Evolutionary conservation across 495 filamentous ascomycete genomes (phyloP), one percentile per base, ranked within the genome.

Genomic region (Recurvomyces mirabilis): DNA sequence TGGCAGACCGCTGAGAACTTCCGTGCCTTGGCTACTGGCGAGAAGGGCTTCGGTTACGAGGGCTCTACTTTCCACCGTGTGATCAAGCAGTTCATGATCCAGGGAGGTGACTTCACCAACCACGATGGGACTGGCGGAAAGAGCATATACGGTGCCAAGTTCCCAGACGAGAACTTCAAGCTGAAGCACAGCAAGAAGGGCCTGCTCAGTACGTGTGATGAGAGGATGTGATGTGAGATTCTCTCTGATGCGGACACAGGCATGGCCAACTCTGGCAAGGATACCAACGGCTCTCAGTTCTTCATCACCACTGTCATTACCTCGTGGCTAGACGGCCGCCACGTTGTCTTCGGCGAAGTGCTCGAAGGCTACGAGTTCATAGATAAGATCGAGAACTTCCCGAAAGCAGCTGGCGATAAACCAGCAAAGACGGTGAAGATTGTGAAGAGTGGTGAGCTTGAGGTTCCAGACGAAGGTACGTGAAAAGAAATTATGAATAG

Each of bases 111-210:
- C 70, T 99, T 99, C 70, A 99, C 93, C 64, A 85, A 79, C 50
- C 79, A 79, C 53, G 88, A 99, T 60, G 89, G 88, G 58, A 95
- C 88, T 60, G 91, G 91, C 63, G 91, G 91, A 57, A 95, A 94
- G 76, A 94, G 87, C 33, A 83, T 98, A 69, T 98, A 96, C 64
- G 91, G 91, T 55, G 74, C 79, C 51, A 94, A 89, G 70, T 98
- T 96, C 68, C 58, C 74, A 40, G 91, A 98, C 66, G 91, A 98
- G 82, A 98, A 96, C 81, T 98, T 98, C 78, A 98, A 96, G 81
- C 75, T 98, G 46, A 93, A 93, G 77, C 78, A 82, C 67, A 77
- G 62, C 65, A 74, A 74, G 59, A 72, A 73, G 51, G 79, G 79
- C 23, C 65, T 73, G 38, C 65, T 82, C 43, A 79, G 75, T 73